Conservation (phyloP, 805 yeast genomes). For the Starmerella riodocensis region DNA sequence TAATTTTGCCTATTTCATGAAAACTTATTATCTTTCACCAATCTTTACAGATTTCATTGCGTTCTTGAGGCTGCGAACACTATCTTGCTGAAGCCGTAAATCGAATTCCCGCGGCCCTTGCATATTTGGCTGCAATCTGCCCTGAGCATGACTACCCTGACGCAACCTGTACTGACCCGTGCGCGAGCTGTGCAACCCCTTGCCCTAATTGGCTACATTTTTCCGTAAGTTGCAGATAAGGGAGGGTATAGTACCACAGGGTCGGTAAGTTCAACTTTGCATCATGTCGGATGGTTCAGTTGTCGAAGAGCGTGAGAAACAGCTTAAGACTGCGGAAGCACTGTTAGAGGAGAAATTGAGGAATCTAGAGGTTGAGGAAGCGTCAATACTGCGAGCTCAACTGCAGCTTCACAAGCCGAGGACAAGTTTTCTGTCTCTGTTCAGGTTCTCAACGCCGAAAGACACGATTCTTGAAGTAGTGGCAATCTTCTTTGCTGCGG, state of each 20-base stretch:
- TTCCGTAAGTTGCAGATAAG: too few relatives aligned
- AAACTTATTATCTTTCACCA: too few relatives aligned
- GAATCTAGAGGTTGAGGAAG: neutral
- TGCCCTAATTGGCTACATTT: neutral
- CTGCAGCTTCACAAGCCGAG: neutral
- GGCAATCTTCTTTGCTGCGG: neutral
- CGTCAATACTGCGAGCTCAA: neutral
- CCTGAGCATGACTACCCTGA: neutral
- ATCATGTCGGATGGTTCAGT: neutral
- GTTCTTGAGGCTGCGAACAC: too few relatives aligned
- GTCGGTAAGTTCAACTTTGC: too few relatives aligned
- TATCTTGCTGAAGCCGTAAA: too few relatives aligned
- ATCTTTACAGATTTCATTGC: too few relatives aligned
- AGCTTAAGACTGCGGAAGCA: neutral
- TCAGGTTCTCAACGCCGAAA: neutral
- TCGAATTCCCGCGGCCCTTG: neutral
- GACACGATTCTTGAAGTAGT: neutral
- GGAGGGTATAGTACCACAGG: too few relatives aligned
- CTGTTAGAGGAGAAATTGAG: neutral
- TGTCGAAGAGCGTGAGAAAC: neutral
- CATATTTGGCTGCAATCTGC: neutral
- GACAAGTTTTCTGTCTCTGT: neutral
- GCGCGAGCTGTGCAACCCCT: neutral
- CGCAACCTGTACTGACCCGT: neutral
- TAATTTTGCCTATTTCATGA: too few relatives aligned